Base-by-base conservation (phyloP, 352 stramenopile genomes). In the Pythium volutum region DNA sequence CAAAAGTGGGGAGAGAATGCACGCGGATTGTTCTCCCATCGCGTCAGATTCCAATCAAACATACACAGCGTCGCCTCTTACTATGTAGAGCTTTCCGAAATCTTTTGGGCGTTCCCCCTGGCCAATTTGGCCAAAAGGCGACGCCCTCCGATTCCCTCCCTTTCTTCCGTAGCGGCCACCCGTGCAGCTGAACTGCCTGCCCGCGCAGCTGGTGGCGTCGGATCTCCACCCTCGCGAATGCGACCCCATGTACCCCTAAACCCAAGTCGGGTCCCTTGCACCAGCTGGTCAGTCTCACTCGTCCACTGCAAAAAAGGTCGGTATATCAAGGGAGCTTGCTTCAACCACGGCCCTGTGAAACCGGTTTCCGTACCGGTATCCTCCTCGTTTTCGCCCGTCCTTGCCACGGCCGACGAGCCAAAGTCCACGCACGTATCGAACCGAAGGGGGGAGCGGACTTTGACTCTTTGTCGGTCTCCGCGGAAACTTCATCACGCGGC, bases 151-250 rank as follows among this genome's bases (percentile, higher is more conserved):
- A 20, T 33, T 26, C 38, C 34, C 12, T 57, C 18, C 27, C 27
- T 23, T 49, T 56, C n/a, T 3, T n/a, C 16, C 1, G 14, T 25
- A 8, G 31, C 27, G 38, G 49, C 58, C 58, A 65, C 42, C 52
- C 49, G 49, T 59, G 49, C 58, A 65, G 48, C 58, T 65, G 58
- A 65, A 65, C 58, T 42, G 58, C 58, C 58, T 65, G 58, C 58
- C 26, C 29, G 22, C 31, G 22, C 58, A 65, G 48, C 58, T 65
- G 58, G 54, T 38, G 39, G 14, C 34, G 36, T 48, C n/a, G 31
- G 46, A 34, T 64, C 34, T 20, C 46, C 38, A 20, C 47, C 47
- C 36, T 2, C 4, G 15, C 15, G 26, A 36, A 1, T 36, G 31
- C 31, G 31, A 36, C 31, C 14, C 14, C 31, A n/a, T 18, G 20